These are phyloP conservation scores for Leucocoprinus leucothites DNA, from an alignment of 768 basidiomycete genomes.

Conservation along the genomic window DNA sequence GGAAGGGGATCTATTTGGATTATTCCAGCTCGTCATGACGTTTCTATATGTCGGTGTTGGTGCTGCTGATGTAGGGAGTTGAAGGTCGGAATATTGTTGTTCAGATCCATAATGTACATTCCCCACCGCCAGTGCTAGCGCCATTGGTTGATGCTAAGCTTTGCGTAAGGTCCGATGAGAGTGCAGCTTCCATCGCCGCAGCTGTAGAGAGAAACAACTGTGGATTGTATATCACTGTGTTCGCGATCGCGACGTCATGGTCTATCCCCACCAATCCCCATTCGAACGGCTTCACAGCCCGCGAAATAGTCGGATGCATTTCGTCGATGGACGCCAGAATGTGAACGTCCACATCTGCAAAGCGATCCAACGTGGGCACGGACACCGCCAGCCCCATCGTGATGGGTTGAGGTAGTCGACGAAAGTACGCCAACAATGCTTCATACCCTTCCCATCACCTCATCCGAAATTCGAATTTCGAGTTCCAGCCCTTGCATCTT, in stretches of 20 bases:
- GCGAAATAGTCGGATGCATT: slow-evolving; percentile 41
- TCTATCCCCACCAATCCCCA: slow-evolving; percentile 67
- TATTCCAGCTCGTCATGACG: neutral
- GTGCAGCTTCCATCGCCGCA: too few relatives aligned
- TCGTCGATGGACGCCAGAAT: slow-evolving; percentile 56
- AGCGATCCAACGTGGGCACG: slow-evolving; percentile 17
- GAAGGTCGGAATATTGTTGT: neutral
- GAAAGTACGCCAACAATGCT: slow-evolving; percentile 53
- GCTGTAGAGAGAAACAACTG: too few relatives aligned
- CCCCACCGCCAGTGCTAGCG: neutral
- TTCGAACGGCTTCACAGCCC: slow-evolving; percentile 44
- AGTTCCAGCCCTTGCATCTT: slow-evolving; percentile 81
- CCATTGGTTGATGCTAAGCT: too few relatives aligned
- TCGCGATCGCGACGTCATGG: slow-evolving; percentile 72
- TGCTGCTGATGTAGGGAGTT: neutral
- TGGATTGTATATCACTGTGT: slow-evolving; percentile 52
- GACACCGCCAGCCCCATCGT: neutral
- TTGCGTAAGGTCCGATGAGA: too few relatives aligned
- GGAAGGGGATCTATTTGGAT: too few relatives aligned
- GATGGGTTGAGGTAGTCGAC: slow-evolving; percentile 1
- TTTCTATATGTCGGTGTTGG: neutral
- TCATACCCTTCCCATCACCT: slow-evolving; percentile 63
- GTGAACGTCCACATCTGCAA: slow-evolving; percentile 42
- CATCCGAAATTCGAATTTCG: slow-evolving; percentile 76
- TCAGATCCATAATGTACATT: neutral